Base-by-base conservation (phyloP, 2,329 filamentous ascomycete species). In the Bipolaris zeicola region DNA sequence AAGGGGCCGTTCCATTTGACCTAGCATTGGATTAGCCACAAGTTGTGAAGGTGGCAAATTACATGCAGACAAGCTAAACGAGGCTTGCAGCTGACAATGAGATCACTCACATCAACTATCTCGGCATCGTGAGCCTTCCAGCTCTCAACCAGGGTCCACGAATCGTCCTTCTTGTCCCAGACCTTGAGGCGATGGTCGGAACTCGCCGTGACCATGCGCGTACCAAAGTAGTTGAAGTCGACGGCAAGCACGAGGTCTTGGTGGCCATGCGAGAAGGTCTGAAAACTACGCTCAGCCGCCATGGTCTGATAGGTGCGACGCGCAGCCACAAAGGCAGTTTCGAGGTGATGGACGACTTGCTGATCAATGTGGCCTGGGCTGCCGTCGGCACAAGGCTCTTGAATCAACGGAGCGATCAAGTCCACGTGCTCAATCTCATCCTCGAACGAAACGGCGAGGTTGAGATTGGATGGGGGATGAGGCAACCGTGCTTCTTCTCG, bases 1-100 rank as follows among this genome's bases (percentile, higher is more conserved):
- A 91, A 94, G 0, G 92, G 90, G 1, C 92, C 91, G 55, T 96
- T 90, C 93, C 94, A 98, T 82, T 95, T 91, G 52, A 96, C 87
- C 91, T 94, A 70, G 46, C 16, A 43, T 44, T 6, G 10, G 37
- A 51, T 74, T 59, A 75, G 69, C 60, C 55, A 33, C 28, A 39
- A 20, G 56, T 55, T 57, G 56, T 52, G 55, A 51, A 44, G 49
- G 57, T 58, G 60, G 58, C 60, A 60, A 63, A 58, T 34, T 36
- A 48, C 44, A 64, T 68, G 58, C 58, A 65, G 57, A 61, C 56
- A 47, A 54, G 60, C 52, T 52, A 60, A 55, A 61, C 47, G 55
- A 60, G 54, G 45, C 45, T 38, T 53, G 59, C 57, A 61, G 59
- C 60, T 62, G 58, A 52, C 42, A 48, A 57, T 52, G 62, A 65